phyloP scores from a whole-genome alignment of 2,329 filamentous ascomycete species.

The Colletotrichum sansevieriae region DNA sequence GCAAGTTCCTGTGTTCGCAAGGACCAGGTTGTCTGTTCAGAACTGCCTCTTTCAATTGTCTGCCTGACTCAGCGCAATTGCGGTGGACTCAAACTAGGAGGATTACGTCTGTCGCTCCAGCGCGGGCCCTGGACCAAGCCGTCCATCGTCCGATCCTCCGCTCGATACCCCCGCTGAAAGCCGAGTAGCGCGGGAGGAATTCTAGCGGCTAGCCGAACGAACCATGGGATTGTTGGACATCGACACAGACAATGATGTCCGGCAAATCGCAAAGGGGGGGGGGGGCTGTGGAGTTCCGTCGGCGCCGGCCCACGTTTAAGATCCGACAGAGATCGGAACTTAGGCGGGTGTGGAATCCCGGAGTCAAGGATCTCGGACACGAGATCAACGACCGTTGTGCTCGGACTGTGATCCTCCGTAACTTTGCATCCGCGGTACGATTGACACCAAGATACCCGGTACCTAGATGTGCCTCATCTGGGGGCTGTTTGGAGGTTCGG shows the following conservation, averaged over 20 bases:
- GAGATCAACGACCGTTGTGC: neutral
- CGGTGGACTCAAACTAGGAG: neutral
- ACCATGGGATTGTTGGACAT: neutral
- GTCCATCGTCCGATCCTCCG: constrained; percentile 1
- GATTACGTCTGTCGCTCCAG: constrained; percentile 7
- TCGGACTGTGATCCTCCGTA: neutral
- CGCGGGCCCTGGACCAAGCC: neutral
- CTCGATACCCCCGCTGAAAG: neutral
- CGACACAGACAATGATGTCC: neutral
- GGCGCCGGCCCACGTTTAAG: constrained; percentile 7
- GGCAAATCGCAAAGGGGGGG: neutral
- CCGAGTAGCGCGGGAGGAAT: neutral
- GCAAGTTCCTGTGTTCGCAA: constrained; percentile 8
- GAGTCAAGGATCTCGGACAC: neutral
- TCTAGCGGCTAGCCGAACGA: neutral
- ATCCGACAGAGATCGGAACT: constrained; percentile 23
- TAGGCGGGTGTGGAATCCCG: neutral
- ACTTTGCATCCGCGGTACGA: no score
- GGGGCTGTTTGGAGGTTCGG: no score
- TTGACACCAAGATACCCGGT: no score
- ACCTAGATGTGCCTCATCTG: no score
- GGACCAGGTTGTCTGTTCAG: neutral
- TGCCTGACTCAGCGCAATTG: constrained; percentile 14
- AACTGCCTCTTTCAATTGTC: constrained; percentile 11
- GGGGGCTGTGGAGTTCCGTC: neutral